phyloP scores from a whole-genome alignment of 768 basidiomycete species.

The Podaxis mareebaensis region DNA sequence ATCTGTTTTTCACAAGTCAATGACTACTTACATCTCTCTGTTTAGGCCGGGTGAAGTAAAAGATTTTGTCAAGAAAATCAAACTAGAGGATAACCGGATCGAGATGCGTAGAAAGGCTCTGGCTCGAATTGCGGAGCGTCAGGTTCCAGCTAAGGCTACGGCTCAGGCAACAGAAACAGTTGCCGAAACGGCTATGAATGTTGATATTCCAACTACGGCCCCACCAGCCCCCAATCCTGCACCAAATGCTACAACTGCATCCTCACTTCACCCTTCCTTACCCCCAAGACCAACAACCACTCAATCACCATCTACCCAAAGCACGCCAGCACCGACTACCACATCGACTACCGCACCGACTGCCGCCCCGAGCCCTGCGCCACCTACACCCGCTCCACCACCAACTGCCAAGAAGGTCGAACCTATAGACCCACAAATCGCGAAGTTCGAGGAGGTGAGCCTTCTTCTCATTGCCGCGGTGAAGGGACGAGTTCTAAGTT shows the following conservation, averaged over 20 bases:
- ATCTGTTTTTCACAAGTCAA: constrained; percentile 8
- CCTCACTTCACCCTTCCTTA: constrained; percentile 64
- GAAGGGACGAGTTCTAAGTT: constrained; percentile 11
- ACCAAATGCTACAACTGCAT: constrained; percentile 32
- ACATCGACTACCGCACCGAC: constrained; percentile 24
- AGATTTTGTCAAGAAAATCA: constrained; percentile 71
- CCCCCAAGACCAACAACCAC: constrained; percentile 43
- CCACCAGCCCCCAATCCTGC: constrained; percentile 27
- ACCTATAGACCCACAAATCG: constrained; percentile 49
- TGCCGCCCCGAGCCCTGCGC: constrained; percentile 30
- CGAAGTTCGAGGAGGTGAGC: constrained; percentile 63
- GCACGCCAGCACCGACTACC: constrained; percentile 24
- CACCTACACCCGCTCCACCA: constrained; percentile 26
- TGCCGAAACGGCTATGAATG: constrained; percentile 19
- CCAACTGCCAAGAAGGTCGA: constrained; percentile 22
- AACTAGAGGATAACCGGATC: constrained; percentile 65
- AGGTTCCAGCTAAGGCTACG: constrained; percentile 21
- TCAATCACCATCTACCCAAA: constrained; percentile 15
- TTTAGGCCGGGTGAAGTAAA: constrained; percentile 71
- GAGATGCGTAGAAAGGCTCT: constrained; percentile 47
- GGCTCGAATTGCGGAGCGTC: constrained; percentile 32
- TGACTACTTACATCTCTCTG: constrained; percentile 12
- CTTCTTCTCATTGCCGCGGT: constrained; percentile 7
- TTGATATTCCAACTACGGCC: constrained; percentile 19
- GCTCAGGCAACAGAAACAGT: background rate